Percentiles rank a stretch among this genome's conserved stretches.
Conservation (phyloP, 768 basidiomycete species). For the Pleurotus ostreatus region DNA sequence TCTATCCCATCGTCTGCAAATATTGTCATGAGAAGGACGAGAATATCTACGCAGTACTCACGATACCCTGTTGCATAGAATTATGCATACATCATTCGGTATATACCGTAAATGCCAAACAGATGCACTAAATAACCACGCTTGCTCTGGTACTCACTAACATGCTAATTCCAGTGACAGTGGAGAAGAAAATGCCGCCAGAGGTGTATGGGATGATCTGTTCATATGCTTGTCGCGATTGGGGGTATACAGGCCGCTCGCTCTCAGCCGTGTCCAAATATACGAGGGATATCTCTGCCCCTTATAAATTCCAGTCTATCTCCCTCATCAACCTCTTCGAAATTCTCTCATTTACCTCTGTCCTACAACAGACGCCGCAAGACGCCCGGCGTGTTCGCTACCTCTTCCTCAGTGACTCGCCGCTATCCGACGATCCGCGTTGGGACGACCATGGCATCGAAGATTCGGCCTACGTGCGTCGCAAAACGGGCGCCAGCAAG, state of each 20-base stretch:
- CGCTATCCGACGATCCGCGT: background rate
- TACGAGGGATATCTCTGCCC: constrained; percentile 22
- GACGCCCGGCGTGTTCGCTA: background rate
- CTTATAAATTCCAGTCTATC: constrained; percentile 24
- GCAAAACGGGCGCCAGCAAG: background rate
- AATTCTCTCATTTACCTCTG: constrained; percentile 20
- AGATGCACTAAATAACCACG: background rate
- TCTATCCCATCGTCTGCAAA: constrained; percentile 40
- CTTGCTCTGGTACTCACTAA: background rate
- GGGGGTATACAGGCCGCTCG: constrained; percentile 30
- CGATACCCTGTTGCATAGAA: constrained; percentile 44
- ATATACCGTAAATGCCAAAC: background rate
- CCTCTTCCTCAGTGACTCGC: constrained; percentile 2
- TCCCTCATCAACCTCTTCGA: constrained; percentile 21
- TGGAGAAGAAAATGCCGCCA: constrained; percentile 13
- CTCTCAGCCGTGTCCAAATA: constrained; percentile 30
- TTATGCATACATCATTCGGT: constrained; percentile 14
- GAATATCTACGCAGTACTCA: constrained; percentile 52
- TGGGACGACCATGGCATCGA: background rate
- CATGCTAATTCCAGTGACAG: background rate
- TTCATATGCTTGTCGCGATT: constrained; percentile 29
- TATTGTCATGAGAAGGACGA: constrained; percentile 60
- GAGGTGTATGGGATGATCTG: constrained; percentile 29
- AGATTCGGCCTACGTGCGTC: background rate
- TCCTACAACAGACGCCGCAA: constrained; percentile 14